These are phyloP conservation scores for Pulveroboletus sp. DNA, from an alignment of 768 basidiomycete species.

Conservation along the genomic window DNA sequence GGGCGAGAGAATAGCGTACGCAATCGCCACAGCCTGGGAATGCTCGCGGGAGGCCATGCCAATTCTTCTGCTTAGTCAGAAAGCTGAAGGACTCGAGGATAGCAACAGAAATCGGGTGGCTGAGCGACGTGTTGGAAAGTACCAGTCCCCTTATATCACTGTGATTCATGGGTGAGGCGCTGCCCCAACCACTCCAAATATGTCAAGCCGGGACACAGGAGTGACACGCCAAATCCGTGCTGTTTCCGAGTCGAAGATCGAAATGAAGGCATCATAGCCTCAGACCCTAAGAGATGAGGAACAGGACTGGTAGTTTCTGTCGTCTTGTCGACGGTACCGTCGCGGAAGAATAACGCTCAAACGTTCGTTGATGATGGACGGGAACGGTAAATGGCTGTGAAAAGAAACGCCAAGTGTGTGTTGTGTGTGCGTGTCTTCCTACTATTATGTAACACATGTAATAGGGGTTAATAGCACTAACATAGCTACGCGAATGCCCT, in stretches of 20 bases:
- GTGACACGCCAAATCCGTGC: conserved; percentile 18
- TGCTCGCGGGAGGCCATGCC: conserved; percentile 15
- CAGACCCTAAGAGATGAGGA: conserved; percentile 7
- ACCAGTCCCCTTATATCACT: conserved; percentile 16
- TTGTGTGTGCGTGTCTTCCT: too few species aligned
- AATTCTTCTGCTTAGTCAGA: conserved; percentile 2
- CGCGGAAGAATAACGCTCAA: background rate
- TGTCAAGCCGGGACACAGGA: conserved; percentile 5
- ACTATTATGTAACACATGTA: background rate
- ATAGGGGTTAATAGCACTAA: background rate
- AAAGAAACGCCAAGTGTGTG: background rate
- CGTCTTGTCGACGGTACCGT: conserved; percentile 2
- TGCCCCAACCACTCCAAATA: conserved; percentile 6
- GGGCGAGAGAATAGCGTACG: conserved; percentile 16
- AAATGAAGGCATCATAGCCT: conserved; percentile 20
- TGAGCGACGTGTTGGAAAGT: background rate
- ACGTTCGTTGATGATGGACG: background rate
- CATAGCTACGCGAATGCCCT: background rate
- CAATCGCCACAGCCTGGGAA: conserved; percentile 24
- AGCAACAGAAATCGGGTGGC: background rate
- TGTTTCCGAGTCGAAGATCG: conserved; percentile 11
- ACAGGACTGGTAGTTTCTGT: background rate
- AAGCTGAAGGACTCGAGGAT: background rate
- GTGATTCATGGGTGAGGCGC: conserved; percentile 2
- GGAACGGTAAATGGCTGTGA: background rate